Conservation (phyloP, 2,329 filamentous ascomycete genomes). For the Neonectria hederae region DNA sequence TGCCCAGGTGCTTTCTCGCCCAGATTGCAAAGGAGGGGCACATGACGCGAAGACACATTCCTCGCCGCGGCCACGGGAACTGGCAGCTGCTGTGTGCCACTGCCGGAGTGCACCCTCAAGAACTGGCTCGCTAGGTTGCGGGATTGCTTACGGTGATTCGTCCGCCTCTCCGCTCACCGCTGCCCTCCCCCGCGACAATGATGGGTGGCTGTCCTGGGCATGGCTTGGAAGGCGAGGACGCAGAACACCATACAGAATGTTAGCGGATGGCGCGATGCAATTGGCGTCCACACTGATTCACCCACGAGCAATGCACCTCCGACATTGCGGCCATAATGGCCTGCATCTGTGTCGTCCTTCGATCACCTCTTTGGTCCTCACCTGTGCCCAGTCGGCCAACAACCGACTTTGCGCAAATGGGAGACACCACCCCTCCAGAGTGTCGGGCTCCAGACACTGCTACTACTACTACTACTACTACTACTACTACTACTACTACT, state of each 20-base stretch:
- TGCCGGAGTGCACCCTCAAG: conserved; percentile 27
- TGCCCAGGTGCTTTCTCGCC: conserved; percentile 25
- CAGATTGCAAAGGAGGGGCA: conserved; percentile 35
- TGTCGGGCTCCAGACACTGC: neutral
- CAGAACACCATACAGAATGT: conserved; percentile 14
- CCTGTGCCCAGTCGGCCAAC: conserved; percentile 26
- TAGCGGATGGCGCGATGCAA: conserved; percentile 28
- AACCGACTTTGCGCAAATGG: conserved; percentile 15
- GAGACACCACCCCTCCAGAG: neutral
- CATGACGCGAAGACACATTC: conserved; percentile 41
- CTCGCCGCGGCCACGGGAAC: conserved; percentile 29
- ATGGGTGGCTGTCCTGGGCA: conserved; percentile 14
- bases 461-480: too few species aligned
- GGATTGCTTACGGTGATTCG: conserved; percentile 22
- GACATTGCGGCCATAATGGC: conserved; percentile 10
- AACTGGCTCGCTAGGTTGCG: conserved; percentile 18
- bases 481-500: too few species aligned
- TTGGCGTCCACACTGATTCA: conserved; percentile 18
- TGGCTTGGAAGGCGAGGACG: conserved; percentile 17
- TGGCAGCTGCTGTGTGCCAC: conserved; percentile 33
- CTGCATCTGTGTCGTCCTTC: conserved; percentile 4
- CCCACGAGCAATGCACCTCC: conserved; percentile 13
- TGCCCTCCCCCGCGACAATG: conserved; percentile 33
- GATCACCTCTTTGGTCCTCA: conserved; percentile 1
- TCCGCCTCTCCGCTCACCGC: conserved; percentile 38